Conservation (phyloP, 2,329 filamentous ascomycete genomes). For the Pestalotiopsis sp. region DNA sequence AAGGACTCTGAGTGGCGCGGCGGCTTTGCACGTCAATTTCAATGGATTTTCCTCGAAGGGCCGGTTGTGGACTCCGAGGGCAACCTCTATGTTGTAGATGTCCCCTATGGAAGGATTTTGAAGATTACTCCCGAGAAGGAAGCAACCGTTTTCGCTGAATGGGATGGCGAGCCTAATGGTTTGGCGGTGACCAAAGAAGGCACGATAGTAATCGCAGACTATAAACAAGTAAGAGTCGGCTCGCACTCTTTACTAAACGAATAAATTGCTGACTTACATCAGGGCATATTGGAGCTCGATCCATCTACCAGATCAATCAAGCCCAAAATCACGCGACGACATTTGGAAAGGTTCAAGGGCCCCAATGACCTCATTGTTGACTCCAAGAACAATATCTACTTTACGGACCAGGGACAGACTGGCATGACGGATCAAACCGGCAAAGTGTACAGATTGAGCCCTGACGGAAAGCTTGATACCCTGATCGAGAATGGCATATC, state of each 20-base stretch:
- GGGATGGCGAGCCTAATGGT: constrained; percentile 45
- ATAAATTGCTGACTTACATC: too few species aligned
- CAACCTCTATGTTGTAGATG: constrained; percentile 40
- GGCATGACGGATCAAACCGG: constrained; percentile 45
- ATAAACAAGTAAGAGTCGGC: constrained; percentile 38
- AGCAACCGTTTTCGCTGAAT: constrained; percentile 33
- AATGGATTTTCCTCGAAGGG: constrained; percentile 44
- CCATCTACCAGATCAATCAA: constrained; percentile 30
- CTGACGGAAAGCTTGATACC: constrained; percentile 38
- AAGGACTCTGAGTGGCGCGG: constrained; percentile 42
- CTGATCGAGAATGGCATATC: constrained; percentile 41
- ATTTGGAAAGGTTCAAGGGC: constrained; percentile 46
- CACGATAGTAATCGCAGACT: constrained; percentile 40
- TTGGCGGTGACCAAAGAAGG: constrained; percentile 37
- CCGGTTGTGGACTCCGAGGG: constrained; percentile 35
- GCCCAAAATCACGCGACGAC: constrained; percentile 35
- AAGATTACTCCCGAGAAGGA: constrained; percentile 33
- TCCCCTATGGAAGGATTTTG: constrained; percentile 42
- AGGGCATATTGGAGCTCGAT: constrained; percentile 40
- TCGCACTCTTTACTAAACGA: too few species aligned
- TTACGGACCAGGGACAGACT: constrained; percentile 48
- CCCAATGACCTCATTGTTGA: constrained; percentile 44
- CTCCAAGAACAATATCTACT: constrained; percentile 40
- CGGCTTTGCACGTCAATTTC: constrained; percentile 34
- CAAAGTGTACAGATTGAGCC: constrained; percentile 38